These are phyloP conservation scores for Platanthera zijinensis DNA, from an alignment of 106 monocot genomes.

Conservation along the genomic window DNA sequence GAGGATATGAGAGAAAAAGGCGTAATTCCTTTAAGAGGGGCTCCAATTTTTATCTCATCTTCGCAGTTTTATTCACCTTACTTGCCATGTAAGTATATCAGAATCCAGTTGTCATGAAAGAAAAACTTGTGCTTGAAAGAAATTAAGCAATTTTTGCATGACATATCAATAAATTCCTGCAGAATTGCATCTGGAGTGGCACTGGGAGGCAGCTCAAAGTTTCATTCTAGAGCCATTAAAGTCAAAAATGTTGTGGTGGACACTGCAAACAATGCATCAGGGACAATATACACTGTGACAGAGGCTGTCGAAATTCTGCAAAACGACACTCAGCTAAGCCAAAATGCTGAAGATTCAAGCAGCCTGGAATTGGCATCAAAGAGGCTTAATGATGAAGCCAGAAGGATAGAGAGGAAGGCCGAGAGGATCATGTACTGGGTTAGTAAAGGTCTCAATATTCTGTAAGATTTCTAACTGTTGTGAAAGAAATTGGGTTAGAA, in stretches of 20 bases:
- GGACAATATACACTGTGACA: conserved; percentile 65
- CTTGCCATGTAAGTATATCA: conserved; percentile 55
- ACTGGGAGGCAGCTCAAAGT: conserved; percentile 42
- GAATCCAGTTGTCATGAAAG: neutral
- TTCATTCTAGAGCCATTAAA: conserved; percentile 52
- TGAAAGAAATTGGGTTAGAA: neutral
- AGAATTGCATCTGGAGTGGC: conserved; percentile 69
- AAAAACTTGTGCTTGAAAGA: neutral
- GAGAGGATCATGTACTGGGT: conserved; percentile 31
- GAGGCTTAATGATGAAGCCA: conserved; percentile 46
- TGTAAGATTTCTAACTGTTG: conserved; percentile 38
- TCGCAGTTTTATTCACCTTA: conserved; percentile 31
- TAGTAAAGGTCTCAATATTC: conserved; percentile 55
- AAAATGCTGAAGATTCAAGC: conserved; percentile 12
- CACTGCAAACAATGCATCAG: conserved; percentile 53
- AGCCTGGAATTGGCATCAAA: conserved; percentile 34
- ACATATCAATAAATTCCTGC: neutral
- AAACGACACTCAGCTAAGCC: conserved; percentile 21
- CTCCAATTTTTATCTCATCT: conserved; percentile 25
- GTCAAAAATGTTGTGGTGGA: conserved; percentile 46
- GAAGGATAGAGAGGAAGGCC: conserved; percentile 47
- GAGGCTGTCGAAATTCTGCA: conserved; percentile 43
- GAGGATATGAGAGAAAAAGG: conserved; percentile 15
- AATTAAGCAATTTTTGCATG: neutral
- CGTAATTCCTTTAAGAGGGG: conserved; percentile 15